These are phyloP conservation scores for Corynespora cassiicola DNA, from an alignment of 2,329 filamentous ascomycete species.

Conservation along the genomic window DNA sequence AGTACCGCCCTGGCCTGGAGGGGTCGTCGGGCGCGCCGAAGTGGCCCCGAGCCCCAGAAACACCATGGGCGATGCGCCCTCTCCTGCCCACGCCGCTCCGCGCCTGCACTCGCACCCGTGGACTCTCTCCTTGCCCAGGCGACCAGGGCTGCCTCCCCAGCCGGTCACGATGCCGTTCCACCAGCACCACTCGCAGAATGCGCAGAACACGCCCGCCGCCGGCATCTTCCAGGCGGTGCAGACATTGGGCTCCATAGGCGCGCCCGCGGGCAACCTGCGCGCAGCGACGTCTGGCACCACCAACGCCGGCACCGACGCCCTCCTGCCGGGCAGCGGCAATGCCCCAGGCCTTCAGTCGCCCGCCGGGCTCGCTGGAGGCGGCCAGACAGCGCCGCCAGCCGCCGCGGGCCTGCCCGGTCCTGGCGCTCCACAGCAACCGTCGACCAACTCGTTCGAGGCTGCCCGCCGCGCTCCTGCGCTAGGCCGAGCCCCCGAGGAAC, in stretches of 20 bases:
- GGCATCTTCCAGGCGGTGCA: constrained; percentile 55
- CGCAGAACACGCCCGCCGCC: constrained; percentile 44
- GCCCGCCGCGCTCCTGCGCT: constrained; percentile 56
- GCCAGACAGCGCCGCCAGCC: constrained; percentile 38
- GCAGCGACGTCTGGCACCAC: constrained; percentile 49
- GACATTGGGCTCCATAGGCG: constrained; percentile 55
- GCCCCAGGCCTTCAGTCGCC: constrained; percentile 31
- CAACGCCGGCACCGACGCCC: constrained; percentile 52
- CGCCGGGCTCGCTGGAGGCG: constrained; percentile 21
- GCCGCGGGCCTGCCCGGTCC: constrained; percentile 29
- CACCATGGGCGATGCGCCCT: constrained; percentile 2
- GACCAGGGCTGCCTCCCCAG: constrained; percentile 6
- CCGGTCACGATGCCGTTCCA: constrained; percentile 46
- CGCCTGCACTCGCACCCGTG: constrained; percentile 2
- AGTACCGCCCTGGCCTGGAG: no score
- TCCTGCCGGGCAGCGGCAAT: constrained; percentile 47
- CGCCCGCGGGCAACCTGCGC: constrained; percentile 50
- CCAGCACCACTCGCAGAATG: constrained; percentile 38
- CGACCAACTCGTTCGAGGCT: constrained; percentile 58
- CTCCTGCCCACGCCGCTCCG: constrained; percentile 2
- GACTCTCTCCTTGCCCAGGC: constrained; percentile 9
- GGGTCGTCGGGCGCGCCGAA: constrained; percentile 10
- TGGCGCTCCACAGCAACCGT: constrained; percentile 20
- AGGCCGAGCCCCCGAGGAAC: constrained; percentile 61
- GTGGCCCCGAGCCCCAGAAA: constrained; percentile 17